These are phyloP conservation scores for Trichoderma gamsii DNA, from an alignment of 495 filamentous ascomycete genomes.

Conservation along the genomic window DNA sequence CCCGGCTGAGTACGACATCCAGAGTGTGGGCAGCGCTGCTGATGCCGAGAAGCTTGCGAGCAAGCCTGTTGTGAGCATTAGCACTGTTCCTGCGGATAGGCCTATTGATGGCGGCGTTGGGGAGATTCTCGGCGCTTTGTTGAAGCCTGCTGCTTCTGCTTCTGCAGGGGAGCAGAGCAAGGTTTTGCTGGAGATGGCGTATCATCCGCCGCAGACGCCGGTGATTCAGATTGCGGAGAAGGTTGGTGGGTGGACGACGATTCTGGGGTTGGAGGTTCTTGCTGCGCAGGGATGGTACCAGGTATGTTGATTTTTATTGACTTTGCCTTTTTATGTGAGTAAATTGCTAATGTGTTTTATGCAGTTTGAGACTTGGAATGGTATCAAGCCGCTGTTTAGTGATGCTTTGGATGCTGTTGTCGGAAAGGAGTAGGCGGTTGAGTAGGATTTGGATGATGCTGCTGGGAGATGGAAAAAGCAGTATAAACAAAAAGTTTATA, in stretches of 20 bases:
- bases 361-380: conserved; percentile 73
- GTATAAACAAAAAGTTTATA: not conserved
- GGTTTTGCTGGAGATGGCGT: conserved; percentile 92
- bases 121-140: conserved; percentile 56
- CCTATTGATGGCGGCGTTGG: conserved; percentile 70
- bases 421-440: conserved; percentile 22
- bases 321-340: too few species aligned
- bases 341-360: not conserved
- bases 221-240: conserved; percentile 80
- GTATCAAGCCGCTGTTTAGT: conserved; percentile 61
- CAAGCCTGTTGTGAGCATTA: conserved; percentile 68
- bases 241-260: conserved; percentile 69
- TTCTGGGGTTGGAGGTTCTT: conserved; percentile 84
- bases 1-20: conserved; percentile 68
- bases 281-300: conserved; percentile 80
- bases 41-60: conserved; percentile 41
- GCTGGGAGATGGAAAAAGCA: not conserved
- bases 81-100: conserved; percentile 84
- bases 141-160: conserved; percentile 48
- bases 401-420: conserved; percentile 53
- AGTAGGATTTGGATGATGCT: not conserved
- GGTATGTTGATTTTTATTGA: conserved; percentile 31
- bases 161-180: conserved; percentile 33
- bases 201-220: conserved; percentile 76
- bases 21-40: conserved; percentile 49